Evolutionary conservation across 768 basidiomycete species (phyloP).

Genomic region (Leucosporidium scottii): DNA sequence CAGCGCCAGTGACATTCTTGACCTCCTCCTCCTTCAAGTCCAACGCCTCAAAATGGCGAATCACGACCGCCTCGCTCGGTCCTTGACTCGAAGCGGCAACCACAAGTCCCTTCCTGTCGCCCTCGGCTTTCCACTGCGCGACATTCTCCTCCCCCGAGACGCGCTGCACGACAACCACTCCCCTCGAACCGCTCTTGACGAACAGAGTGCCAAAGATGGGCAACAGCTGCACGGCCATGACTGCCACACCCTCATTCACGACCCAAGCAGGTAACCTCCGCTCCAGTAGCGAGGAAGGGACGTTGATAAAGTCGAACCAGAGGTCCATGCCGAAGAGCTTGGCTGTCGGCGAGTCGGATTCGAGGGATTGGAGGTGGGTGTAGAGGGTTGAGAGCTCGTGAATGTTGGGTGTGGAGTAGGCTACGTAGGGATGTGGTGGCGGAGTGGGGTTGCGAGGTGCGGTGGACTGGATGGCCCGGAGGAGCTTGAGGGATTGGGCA

Average conservation of each 20-base stretch:
- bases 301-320: constrained; percentile 48
- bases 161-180: constrained; percentile 35
- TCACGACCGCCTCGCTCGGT: constrained; percentile 51
- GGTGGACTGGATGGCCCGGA: constrained; percentile 49
- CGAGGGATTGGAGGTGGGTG: constrained; percentile 30
- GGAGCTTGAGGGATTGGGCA: constrained; percentile 64
- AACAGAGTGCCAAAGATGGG: constrained; percentile 78
- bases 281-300: constrained; percentile 44
- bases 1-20: constrained; percentile 81
- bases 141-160: constrained; percentile 15
- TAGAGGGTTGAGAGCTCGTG: constrained; percentile 59
- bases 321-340: constrained; percentile 64
- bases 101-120: constrained; percentile 43
- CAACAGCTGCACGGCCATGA: constrained; percentile 72
- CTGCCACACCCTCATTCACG: constrained; percentile 61
- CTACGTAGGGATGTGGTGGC: constrained; percentile 45
- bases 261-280: constrained; percentile 53
- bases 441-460: constrained; percentile 7
- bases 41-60: constrained; percentile 67
- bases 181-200: constrained; percentile 69
- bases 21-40: constrained; percentile 43
- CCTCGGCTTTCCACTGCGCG: constrained; percentile 9
- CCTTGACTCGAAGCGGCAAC: constrained; percentile 52
- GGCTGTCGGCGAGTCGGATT: constrained; percentile 48
- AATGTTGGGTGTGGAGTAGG: constrained; percentile 76